A percentile compares a stretch with the other conserved stretches of the same genome.
These are phyloP conservation scores for Xerocomellus intermedius DNA, from an alignment of 768 basidiomycete genomes.

Conservation along the genomic window DNA sequence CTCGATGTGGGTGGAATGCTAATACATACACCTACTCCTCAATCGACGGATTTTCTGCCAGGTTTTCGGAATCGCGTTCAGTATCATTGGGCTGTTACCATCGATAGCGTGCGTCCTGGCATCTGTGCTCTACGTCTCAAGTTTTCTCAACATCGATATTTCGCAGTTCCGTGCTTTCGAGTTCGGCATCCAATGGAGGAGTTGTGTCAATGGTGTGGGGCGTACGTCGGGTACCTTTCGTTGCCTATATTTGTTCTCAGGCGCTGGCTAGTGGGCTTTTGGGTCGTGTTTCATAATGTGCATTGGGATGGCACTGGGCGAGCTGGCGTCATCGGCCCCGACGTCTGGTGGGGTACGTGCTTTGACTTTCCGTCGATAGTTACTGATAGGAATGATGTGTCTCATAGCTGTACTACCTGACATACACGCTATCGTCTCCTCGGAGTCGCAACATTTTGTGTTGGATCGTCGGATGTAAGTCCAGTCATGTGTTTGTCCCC, in stretches of 20 bases:
- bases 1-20: slow-evolving; percentile 21
- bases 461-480: slow-evolving; percentile 66
- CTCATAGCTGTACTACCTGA: slow-evolving; percentile 60
- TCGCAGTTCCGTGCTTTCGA: slow-evolving; percentile 41
- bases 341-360: slow-evolving; percentile 37
- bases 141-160: not conserved
- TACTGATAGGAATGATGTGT: not conserved
- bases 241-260: not conserved
- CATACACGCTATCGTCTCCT: slow-evolving; percentile 52
- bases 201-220: slow-evolving; percentile 44
- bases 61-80: slow-evolving; percentile 70
- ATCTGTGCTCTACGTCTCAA: slow-evolving; percentile 5
- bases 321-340: slow-evolving; percentile 38
- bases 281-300: slow-evolving; percentile 35
- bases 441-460: slow-evolving; percentile 55
- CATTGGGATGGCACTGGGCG: slow-evolving; percentile 38
- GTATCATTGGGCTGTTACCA: slow-evolving; percentile 63
- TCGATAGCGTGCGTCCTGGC: slow-evolving; percentile 50
- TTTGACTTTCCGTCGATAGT: not conserved
- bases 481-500: not conserved
- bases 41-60: slow-evolving; percentile 26
- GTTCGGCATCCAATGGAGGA: slow-evolving; percentile 48
- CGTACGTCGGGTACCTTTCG: slow-evolving; percentile 16
- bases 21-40: not conserved
- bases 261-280: slow-evolving; percentile 32